Percentiles rank a stretch among this genome's conserved stretches.
Conservation (phyloP, 805 yeast genomes). For the Clavispora phyllophila region DNA sequence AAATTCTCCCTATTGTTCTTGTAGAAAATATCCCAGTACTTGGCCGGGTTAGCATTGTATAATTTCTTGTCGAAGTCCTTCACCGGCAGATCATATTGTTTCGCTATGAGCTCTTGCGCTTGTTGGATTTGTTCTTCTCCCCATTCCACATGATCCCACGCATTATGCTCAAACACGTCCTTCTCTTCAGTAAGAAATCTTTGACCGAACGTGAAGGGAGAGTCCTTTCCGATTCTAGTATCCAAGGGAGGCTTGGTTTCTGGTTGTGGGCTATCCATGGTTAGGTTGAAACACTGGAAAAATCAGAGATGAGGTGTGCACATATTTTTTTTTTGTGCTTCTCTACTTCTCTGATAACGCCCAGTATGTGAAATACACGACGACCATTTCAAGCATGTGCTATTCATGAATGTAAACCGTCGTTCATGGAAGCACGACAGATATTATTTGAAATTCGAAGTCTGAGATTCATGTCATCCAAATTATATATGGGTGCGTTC, state of each 20-base stretch:
- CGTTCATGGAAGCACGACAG: too few species aligned
- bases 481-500: too few species aligned
- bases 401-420: too few species aligned
- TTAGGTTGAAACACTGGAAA: neutral
- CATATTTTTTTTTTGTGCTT: neutral
- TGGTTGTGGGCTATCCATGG: conserved; percentile 3
- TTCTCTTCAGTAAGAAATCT: conserved; percentile 64
- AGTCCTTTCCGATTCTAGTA: conserved; percentile 72
- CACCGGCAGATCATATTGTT: conserved; percentile 83
- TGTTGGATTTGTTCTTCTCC: conserved; percentile 79
- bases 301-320: conserved; percentile 8
- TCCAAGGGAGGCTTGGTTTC: conserved; percentile 44
- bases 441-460: too few species aligned
- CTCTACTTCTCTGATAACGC: too few species aligned
- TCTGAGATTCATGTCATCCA: too few species aligned
- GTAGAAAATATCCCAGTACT: conserved; percentile 93
- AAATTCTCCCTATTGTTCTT: conserved; percentile 87
- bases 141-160: conserved; percentile 98
- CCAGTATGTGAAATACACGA: neutral
- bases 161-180: conserved; percentile 89
- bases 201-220: conserved; percentile 91
- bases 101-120: conserved; percentile 68
- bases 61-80: conserved; percentile 73
- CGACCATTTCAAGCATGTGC: neutral
- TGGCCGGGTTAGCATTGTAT: conserved; percentile 82